phyloP scores from a whole-genome alignment of 768 basidiomycete species.

The Kwoniella bestiolae region DNA sequence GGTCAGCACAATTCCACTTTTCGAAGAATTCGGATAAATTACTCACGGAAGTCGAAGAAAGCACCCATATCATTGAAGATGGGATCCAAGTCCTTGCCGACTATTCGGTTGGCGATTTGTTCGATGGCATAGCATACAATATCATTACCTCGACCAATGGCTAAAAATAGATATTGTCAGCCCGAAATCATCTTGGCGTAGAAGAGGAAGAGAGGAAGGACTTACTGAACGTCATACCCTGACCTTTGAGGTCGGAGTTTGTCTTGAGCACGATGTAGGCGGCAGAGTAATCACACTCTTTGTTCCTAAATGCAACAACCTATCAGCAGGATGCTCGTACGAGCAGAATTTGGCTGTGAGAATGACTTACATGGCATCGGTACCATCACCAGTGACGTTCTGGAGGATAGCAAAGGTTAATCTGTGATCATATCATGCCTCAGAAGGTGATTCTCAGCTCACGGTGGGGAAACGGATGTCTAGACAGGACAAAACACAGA shows the following conservation, averaged over 20 bases:
- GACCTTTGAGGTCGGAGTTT: constrained; percentile 73
- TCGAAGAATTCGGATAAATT: too few relatives aligned
- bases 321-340: neutral
- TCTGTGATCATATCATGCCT: neutral
- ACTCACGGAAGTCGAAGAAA: constrained; percentile 73
- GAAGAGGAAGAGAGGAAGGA: constrained; percentile 4
- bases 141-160: constrained; percentile 76
- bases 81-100: constrained; percentile 78
- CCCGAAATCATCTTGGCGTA: neutral
- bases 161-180: constrained; percentile 25
- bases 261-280: constrained; percentile 83
- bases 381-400: constrained; percentile 85
- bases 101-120: constrained; percentile 76
- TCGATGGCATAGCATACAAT: constrained; percentile 85
- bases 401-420: constrained; percentile 10
- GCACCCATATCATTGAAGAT: constrained; percentile 89
- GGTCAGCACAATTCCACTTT: too few relatives aligned
- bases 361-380: constrained; percentile 79
- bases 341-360: neutral
- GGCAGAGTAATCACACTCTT: constrained; percentile 92
- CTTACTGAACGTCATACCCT: constrained; percentile 60
- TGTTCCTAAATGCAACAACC: constrained; percentile 68
- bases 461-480: constrained; percentile 88
- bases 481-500: constrained; percentile 50
- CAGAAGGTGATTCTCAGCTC: constrained; percentile 5